Percentiles rank a stretch among this genome's conserved stretches.
Evolutionary conservation across 805 yeast species (phyloP).

Genomic region (Ascoidea asiatica): DNA sequence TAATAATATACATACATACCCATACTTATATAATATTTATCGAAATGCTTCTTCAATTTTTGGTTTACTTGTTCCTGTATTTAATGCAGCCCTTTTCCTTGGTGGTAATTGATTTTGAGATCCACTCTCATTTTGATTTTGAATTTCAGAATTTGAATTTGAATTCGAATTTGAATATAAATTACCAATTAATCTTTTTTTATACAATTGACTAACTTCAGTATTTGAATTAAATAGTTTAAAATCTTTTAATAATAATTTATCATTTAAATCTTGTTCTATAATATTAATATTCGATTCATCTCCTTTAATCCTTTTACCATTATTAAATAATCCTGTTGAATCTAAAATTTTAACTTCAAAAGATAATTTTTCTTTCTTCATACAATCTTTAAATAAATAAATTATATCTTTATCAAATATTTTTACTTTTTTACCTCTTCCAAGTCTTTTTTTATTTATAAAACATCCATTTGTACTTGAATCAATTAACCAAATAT

Average conservation of each 20-base stretch:
- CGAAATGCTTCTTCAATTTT: constrained; percentile 1
- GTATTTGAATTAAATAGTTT: neutral
- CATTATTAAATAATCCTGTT: constrained; percentile 50
- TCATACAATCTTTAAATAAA: constrained; percentile 47
- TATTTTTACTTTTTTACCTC: constrained; percentile 46
- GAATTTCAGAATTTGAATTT: neutral
- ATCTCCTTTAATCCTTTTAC: constrained; percentile 14
- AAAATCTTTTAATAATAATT: neutral
- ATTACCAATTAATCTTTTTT: neutral
- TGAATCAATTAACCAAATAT: constrained; percentile 67
- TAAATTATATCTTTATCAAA: constrained; percentile 54
- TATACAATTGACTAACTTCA: neutral
- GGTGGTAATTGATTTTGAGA: constrained; percentile 1
- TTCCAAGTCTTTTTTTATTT: constrained; percentile 44
- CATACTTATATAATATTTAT: too few species aligned
- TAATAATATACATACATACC: too few species aligned
- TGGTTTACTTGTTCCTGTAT: neutral
- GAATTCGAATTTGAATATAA: neutral
- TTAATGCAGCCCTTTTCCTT: constrained; percentile 8
- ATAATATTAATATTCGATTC: neutral
- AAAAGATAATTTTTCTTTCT: constrained; percentile 40
- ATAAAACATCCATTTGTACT: constrained; percentile 73
- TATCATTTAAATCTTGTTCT: neutral
- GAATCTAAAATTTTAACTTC: constrained; percentile 38
- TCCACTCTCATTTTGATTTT: constrained; percentile 1